phyloP scores from a whole-genome alignment of 805 yeast species.

The Yarrowia phangngaensis region DNA sequence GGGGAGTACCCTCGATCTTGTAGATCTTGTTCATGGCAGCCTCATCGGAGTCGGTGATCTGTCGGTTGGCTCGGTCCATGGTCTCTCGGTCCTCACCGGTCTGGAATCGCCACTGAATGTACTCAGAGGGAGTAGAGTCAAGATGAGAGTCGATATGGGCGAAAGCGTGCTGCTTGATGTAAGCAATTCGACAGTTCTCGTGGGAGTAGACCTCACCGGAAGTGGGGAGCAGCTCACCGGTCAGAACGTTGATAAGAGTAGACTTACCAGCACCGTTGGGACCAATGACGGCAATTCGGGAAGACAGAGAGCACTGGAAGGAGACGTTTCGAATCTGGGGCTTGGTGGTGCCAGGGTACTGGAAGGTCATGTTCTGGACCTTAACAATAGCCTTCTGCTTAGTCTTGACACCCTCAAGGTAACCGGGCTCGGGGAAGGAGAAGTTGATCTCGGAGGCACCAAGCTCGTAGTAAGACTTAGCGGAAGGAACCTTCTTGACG shows the following conservation, averaged over 20 bases:
- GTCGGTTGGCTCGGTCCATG: slow-evolving; percentile 99
- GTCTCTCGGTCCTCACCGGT: slow-evolving; percentile 99
- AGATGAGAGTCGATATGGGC: slow-evolving; percentile 98
- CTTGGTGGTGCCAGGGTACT: slow-evolving; percentile 97
- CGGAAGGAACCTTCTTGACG: slow-evolving; percentile 98
- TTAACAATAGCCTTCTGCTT: slow-evolving; percentile 99
- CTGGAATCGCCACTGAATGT: slow-evolving; percentile 99
- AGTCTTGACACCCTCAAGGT: slow-evolving; percentile 99
- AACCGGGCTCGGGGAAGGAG: slow-evolving; percentile 99
- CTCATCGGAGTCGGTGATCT: slow-evolving; percentile 94
- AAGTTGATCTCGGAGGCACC: slow-evolving; percentile 98
- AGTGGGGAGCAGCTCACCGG: slow-evolving; percentile 99
- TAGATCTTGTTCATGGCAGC: slow-evolving; percentile 98
- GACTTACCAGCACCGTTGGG: slow-evolving; percentile 99
- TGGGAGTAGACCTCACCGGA: slow-evolving; percentile 98
- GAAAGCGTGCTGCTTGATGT: slow-evolving; percentile 99
- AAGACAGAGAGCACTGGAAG: slow-evolving; percentile 98
- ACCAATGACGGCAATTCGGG: slow-evolving; percentile 99
- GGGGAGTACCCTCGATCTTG: slow-evolving; percentile 97
- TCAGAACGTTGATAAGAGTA: slow-evolving; percentile 95
- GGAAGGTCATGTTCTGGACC: slow-evolving; percentile 96
- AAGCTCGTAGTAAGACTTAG: slow-evolving; percentile 96
- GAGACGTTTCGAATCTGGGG: slow-evolving; percentile 89
- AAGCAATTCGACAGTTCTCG: slow-evolving; percentile 99
- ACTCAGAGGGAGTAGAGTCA: slow-evolving; percentile 99